These are phyloP conservation scores for Massariosphaeria phaeospora DNA, from an alignment of 495 filamentous ascomycete genomes.

Conservation along the genomic window DNA sequence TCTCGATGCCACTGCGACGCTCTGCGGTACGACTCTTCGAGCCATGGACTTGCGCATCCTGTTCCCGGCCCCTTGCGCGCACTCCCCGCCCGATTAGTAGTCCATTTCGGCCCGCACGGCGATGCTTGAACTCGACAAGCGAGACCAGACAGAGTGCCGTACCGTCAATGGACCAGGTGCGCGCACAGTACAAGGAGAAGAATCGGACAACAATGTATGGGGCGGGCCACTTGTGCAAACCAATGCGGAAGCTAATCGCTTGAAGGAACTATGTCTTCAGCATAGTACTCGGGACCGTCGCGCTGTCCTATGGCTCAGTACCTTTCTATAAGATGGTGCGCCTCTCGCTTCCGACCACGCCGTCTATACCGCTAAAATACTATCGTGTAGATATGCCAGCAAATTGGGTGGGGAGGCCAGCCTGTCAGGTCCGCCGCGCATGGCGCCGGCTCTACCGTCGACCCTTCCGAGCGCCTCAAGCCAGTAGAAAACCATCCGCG, in stretches of 20 bases:
- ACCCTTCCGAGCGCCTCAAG: conserved; percentile 65
- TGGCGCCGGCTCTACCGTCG: conserved; percentile 50
- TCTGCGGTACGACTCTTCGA: not conserved
- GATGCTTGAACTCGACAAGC: conserved; percentile 34
- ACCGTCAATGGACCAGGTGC: conserved; percentile 53
- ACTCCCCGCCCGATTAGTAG: not conserved
- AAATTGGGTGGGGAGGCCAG: conserved; percentile 91
- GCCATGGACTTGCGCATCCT: conserved; percentile 31
- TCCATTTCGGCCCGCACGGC: not conserved
- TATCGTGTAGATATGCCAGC: conserved; percentile 75
- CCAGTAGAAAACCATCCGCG: conserved; percentile 78
- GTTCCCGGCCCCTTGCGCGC: conserved; percentile 3
- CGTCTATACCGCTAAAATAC: not conserved
- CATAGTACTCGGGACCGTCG: conserved; percentile 82
- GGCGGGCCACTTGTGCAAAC: conserved; percentile 12
- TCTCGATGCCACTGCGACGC: conserved; percentile 9
- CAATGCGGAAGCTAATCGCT: not conserved
- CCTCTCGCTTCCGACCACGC: not conserved
- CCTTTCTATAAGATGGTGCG: conserved; percentile 95
- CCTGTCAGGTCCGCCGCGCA: conserved; percentile 79
- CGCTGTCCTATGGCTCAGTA: conserved; percentile 90
- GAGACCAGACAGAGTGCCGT: conserved; percentile 31
- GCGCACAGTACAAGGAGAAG: conserved; percentile 51
- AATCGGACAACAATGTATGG: conserved; percentile 56
- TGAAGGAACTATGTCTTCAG: conserved; percentile 76